A percentile compares a stretch with the other conserved stretches of the same genome.
phyloP scores from a whole-genome alignment of 176 grass and related monocot species.

The Saccharum officinarum region DNA sequence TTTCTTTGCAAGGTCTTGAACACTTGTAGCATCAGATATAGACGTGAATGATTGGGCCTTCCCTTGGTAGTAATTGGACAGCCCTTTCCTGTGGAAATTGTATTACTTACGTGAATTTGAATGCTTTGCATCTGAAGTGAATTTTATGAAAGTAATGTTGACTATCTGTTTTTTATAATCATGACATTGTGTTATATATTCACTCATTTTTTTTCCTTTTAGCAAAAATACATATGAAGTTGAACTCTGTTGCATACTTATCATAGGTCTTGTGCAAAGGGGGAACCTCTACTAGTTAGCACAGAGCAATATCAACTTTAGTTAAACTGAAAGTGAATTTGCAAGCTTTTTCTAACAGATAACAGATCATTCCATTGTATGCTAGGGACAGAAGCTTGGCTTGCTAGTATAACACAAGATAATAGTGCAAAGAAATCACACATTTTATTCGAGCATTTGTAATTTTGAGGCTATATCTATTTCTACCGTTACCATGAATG shows the following conservation, averaged over 20 bases:
- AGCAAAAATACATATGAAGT: neutral
- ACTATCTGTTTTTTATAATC: neutral
- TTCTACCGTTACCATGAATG: neutral
- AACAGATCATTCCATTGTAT: neutral
- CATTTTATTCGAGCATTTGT: neutral
- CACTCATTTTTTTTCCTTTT: neutral
- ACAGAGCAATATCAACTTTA: neutral
- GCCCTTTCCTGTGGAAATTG: conserved; percentile 53
- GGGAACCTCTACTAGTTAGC: neutral
- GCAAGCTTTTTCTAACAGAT: neutral
- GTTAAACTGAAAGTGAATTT: neutral
- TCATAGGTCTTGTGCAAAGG: conserved; percentile 1
- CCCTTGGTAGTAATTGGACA: conserved; percentile 65
- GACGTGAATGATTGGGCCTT: conserved; percentile 73
- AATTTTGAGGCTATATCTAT: neutral
- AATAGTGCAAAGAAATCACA: conserved; percentile 1
- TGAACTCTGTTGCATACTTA: neutral
- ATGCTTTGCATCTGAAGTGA: conserved; percentile 14
- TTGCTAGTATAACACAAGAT: neutral
- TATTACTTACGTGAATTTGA: neutral
- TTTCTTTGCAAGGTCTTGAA: conserved; percentile 66
- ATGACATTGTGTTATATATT: neutral
- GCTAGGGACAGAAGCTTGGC: neutral
- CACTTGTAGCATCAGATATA: conserved; percentile 38
- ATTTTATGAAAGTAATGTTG: neutral